Base-by-base conservation (phyloP, 495 filamentous ascomycete genomes). In the Aspergillus wentii region DNA sequence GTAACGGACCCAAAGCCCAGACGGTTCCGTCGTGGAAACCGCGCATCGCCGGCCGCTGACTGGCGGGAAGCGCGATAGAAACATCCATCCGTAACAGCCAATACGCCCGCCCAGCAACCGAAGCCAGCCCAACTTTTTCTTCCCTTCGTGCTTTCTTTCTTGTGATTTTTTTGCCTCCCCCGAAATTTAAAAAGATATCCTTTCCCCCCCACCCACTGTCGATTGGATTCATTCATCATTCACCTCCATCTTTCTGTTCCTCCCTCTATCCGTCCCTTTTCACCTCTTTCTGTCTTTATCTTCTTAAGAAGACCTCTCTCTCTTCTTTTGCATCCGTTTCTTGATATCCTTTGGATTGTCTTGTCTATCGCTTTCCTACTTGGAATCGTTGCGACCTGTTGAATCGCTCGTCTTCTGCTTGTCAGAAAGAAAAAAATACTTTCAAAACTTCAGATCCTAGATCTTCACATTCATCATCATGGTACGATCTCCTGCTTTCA, bases 401-500 rank as follows among this genome's bases (percentile, higher is more conserved):
- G 26, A 29, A 13, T 29, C 26, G 14, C 26, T 5, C 10, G 40
- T 21, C 37, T n/a, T 43, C 16, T 51, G 44, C 46, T 52, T 51
- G 41, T 41, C 40, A 13, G 49, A 42, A 47, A 50, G 46, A 39
- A 23, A 1, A 54, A 39, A 41, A 49, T 20, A 52, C 31, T 62
- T 40, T 46, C 48, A 57, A 53, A 46, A 46, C 55, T 25, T 10
- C 22, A 25, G 10, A 9, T 29, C 14, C 3, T 29, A 29, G 4
- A 5, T n/a, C 10, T 29, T 29, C 26, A 5, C 5, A 49, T 46
- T 44, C 46, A 58, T 62, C 66, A 66, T 62, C 53, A 68, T 68
- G 62, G 64, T 68, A 59, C 33, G 64, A 52, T 33, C 8, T 37
- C 30, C 16, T 18, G 20, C 29, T 26, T 13, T 29, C 26, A 5